Evolutionary conservation across 1,139 yeast genomes (phyloP).

Genomic region (Suhomyces bokatorum): DNA sequence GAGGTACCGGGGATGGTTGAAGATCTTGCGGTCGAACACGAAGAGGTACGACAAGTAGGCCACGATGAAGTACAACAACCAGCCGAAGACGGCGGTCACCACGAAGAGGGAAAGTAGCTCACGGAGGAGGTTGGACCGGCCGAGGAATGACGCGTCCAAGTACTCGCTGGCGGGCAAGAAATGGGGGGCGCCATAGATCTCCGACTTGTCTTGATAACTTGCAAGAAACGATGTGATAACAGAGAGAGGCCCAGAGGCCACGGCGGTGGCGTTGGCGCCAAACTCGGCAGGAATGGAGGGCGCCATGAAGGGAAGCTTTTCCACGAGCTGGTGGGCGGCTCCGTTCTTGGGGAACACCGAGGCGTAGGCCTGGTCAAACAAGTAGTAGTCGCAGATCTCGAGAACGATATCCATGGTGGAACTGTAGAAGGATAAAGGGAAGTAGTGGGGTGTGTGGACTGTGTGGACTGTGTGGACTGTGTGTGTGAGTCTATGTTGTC

Average conservation of each 20-base stretch:
- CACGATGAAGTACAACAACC: slow-evolving; percentile 71
- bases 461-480: no score
- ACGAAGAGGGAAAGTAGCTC: slow-evolving; percentile 66
- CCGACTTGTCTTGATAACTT: slow-evolving; percentile 33
- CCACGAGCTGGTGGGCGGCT: slow-evolving; percentile 19
- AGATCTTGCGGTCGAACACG: slow-evolving; percentile 82
- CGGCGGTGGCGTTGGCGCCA: slow-evolving; percentile 12
- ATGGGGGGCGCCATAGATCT: slow-evolving; percentile 43
- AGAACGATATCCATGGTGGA: slow-evolving; percentile 85
- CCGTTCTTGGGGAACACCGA: slow-evolving; percentile 37
- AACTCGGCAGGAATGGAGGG: slow-evolving; percentile 1
- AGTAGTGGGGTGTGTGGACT: no score
- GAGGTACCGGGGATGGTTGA: slow-evolving; percentile 93
- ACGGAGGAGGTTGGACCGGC: slow-evolving; percentile 72
- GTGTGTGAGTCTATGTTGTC: no score
- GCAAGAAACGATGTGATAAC: slow-evolving; percentile 22
- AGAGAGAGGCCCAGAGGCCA: slow-evolving; percentile 20
- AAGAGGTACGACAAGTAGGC: slow-evolving; percentile 74
- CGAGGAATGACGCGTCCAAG: slow-evolving; percentile 61
- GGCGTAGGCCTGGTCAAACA: slow-evolving; percentile 75
- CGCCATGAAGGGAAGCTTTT: slow-evolving; percentile 1
- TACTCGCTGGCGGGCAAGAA: slow-evolving; percentile 48
- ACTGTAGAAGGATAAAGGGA: neutral
- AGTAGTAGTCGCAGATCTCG: slow-evolving; percentile 70
- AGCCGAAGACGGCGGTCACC: slow-evolving; percentile 81